Percentiles rank a stretch among this genome's conserved stretches.
These are phyloP conservation scores for Hortaea werneckii DNA, from an alignment of 2,329 filamentous ascomycete species.

Conservation along the genomic window DNA sequence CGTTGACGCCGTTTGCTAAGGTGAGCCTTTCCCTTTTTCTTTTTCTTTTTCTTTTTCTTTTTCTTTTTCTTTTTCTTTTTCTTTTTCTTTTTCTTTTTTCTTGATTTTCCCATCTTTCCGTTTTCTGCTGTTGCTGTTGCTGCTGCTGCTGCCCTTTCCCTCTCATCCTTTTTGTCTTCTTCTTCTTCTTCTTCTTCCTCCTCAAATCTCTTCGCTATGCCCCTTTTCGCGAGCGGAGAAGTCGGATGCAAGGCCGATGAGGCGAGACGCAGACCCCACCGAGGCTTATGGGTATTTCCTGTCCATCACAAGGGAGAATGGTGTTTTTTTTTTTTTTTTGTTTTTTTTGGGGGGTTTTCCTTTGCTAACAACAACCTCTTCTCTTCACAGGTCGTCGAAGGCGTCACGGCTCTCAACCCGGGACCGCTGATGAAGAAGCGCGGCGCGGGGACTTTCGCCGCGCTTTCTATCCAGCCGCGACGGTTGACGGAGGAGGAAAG, in stretches of 20 bases:
- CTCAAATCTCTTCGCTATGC: too few relatives aligned
- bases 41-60: neutral
- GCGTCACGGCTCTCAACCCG: conserved; percentile 82
- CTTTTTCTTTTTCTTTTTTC: neutral
- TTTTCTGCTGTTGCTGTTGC: neutral
- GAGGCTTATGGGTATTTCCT: too few relatives aligned
- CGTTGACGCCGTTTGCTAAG: conserved; percentile 77
- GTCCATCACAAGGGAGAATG: too few relatives aligned
- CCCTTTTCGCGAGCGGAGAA: too few relatives aligned
- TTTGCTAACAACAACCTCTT: neutral
- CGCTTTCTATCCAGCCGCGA: conserved; percentile 63
- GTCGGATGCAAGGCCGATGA: too few relatives aligned
- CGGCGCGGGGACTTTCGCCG: conserved; percentile 75
- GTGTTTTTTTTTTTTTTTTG: neutral
- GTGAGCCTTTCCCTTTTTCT: conserved; percentile 41
- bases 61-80: neutral
- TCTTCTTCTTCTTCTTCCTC: too few relatives aligned
- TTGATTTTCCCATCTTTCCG: neutral
- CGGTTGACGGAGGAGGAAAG: conserved; percentile 48
- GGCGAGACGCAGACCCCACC: too few relatives aligned
- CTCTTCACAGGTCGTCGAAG: conserved; percentile 65
- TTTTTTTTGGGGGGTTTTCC: neutral
- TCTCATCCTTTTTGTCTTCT: neutral
- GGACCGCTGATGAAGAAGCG: conserved; percentile 76
- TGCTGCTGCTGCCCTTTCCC: neutral